A percentile compares a stretch with the other conserved stretches of the same genome.
Conservation (phyloP, 2,329 filamentous ascomycete species). For the Pseudogymnoascus pannorum region DNA sequence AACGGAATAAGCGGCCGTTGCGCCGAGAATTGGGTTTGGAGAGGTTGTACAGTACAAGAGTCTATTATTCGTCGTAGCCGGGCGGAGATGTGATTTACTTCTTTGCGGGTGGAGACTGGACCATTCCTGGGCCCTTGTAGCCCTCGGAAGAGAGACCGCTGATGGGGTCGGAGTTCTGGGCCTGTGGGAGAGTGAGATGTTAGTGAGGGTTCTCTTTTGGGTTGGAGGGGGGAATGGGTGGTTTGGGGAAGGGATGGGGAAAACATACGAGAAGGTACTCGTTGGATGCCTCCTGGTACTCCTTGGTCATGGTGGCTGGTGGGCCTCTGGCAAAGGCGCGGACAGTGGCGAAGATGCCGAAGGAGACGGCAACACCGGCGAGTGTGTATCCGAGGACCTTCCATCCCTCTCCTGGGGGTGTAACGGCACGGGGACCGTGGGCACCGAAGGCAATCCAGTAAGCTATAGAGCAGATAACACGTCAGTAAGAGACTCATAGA, state of each 20-base stretch:
- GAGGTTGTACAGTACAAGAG: constrained; percentile 4
- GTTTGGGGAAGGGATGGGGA: background rate
- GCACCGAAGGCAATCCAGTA: constrained; percentile 99
- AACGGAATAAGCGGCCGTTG: background rate
- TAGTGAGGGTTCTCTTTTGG: background rate
- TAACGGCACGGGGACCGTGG: constrained; percentile 80
- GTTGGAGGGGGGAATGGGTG: background rate
- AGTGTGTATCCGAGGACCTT: constrained; percentile 69
- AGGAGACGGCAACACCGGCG: constrained; percentile 58
- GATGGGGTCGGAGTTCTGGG: constrained; percentile 79
- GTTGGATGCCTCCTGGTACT: constrained; percentile 93
- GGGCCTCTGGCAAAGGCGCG: constrained; percentile 64
- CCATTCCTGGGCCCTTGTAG: constrained; percentile 70
- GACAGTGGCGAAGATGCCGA: constrained; percentile 64
- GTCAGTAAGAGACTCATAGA: constrained; percentile 25
- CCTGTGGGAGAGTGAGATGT: constrained; percentile 40
- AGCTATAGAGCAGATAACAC: constrained; percentile 47
- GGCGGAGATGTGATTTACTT: constrained; percentile 8
- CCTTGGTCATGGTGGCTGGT: constrained; percentile 87
- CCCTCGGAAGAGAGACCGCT: constrained; percentile 73
- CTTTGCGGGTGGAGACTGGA: constrained; percentile 57
- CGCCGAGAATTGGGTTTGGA: background rate
- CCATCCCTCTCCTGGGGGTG: constrained; percentile 77
- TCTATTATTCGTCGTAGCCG: constrained; percentile 8
- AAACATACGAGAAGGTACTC: constrained; percentile 80